Base-by-base conservation (phyloP, 169 alveolate genomes). In the Neospora caninum region DNA sequence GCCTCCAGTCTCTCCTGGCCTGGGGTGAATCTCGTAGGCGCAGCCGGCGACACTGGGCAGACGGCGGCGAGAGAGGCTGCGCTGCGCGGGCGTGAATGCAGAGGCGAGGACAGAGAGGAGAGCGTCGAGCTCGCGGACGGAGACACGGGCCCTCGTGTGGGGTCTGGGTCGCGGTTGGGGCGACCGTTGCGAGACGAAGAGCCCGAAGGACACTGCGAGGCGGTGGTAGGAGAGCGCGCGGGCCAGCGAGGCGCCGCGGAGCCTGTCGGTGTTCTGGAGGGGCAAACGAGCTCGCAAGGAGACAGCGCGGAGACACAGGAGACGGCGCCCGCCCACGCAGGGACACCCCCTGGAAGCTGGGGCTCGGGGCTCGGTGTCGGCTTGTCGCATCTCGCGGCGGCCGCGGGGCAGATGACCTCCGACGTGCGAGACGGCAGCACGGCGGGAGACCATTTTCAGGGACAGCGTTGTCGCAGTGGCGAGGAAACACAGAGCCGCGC, bases 371-470 rank as follows among this genome's bases (percentile, higher is more conserved):
- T n/a, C n/a, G 49, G 49, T 13, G 9, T 78, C 45, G 86, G 86
- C 29, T 38, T 78, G 49, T 20, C 86, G 49, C 43, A 78, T 10
- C 86, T 78, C 86, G 86, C 86, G 39, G 86, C 86, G 45, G 86
- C 45, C 20, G 86, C 86, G 43, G 42, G 20, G 43, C 86, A 78
- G 20, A 43, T 78, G 39, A 78, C 86, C 20, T 13, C 86, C 10
- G 86, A 78, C n/a, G 4, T 78, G 43, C 9, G 9, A 43, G 31
- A n/a, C n/a, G 20, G 86, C 86, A 2, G 43, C 9, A 43, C 10
- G 22, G 45, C 13, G 38, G 22, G 82, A 69, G 13, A 69, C 82
- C 16, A 18, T 69, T 18, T 69, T 18, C 82, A 9, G n/a, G n/a
- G 4, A 69, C n/a, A 34, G 16, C 42, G n/a, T n/a, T n/a, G n/a